Base-by-base conservation (phyloP, 2,329 filamentous ascomycete genomes). In the Claviceps monticola region DNA sequence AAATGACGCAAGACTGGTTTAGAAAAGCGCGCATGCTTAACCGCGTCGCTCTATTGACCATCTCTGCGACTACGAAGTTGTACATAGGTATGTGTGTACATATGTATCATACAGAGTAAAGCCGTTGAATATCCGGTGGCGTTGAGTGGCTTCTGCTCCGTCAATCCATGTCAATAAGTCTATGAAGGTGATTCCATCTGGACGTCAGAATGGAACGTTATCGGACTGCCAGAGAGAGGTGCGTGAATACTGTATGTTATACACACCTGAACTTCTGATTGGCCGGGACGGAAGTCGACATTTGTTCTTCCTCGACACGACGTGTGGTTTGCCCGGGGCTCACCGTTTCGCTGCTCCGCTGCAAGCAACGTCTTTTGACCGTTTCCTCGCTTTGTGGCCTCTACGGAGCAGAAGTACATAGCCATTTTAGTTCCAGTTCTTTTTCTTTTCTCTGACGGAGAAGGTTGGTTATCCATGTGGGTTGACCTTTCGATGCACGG, bases 381-480 rank as follows among this genome's bases (percentile, higher is more conserved):
- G 36, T 17, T 43, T 29, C 17, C 26, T 36, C 13, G 23, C 26
- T 34, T 42, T 50, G 13, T 36, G 14, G 16, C 48, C 41, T 50
- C 26, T 26, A 34, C 29, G 9, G 29, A 34, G 29, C 11, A 34
- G 26, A 7, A 26, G 26, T 8, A 26, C 5, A 5, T 34, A 34
- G 8, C 29, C 29, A 34, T 1, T 34, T 34, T 34, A 34, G 29
- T 34, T 34, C 29, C 29, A 34, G 9, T 34, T 45, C 7, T 45
- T n/a, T n/a, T 29, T n/a, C 9, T n/a, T 29, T 29, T 45, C 5
- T 29, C 43, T 26, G 17, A 47, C 43, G 37, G 29, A 51, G 36
- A 23, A 51, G 50, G 37, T 51, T 48, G 36, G 50, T 34, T 46
- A 23, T 47, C 34, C 50, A 51, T 39, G 34, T 51, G 44, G 37